Evolutionary conservation across 768 basidiomycete species (phyloP).

Genomic region (Mycena chlorophos): DNA sequence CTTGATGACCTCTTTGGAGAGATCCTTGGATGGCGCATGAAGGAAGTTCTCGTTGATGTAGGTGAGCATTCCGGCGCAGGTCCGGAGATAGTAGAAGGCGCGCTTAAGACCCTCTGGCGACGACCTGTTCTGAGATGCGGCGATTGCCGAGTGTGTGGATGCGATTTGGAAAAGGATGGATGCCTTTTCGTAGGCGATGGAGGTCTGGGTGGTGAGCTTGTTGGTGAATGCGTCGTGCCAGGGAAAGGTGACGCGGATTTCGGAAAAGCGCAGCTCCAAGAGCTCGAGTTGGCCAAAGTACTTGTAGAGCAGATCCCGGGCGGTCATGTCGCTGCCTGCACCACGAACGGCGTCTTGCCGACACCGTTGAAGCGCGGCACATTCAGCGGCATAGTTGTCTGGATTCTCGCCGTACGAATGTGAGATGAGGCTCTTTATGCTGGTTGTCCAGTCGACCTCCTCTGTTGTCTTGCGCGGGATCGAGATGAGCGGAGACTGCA

Average conservation of each 20-base stretch:
- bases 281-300: constrained; percentile 99
- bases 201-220: constrained; percentile 92
- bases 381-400: constrained; percentile 84
- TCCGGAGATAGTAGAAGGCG: constrained; percentile 87
- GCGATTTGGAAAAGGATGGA: constrained; percentile 97
- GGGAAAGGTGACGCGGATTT: constrained; percentile 92
- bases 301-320: constrained; percentile 93
- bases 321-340: constrained; percentile 94
- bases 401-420: constrained; percentile 94
- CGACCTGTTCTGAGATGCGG: constrained; percentile 77
- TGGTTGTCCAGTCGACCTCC: constrained; percentile 94
- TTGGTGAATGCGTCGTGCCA: constrained; percentile 97
- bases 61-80: constrained; percentile 92
- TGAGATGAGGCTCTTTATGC: constrained; percentile 82
- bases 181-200: constrained; percentile 97
- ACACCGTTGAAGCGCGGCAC: constrained; percentile 81
- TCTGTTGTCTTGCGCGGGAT: constrained; percentile 94
- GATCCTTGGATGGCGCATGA: constrained; percentile 94
- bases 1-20: constrained; percentile 92
- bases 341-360: constrained; percentile 95
- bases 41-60: constrained; percentile 99
- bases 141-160: constrained; percentile 89
- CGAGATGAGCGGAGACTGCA: constrained; percentile 88
- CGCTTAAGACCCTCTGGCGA: constrained; percentile 94
- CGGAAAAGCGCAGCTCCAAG: constrained; percentile 93